These are phyloP conservation scores for Limonium bicolor DNA, from an alignment of 148 eudicot genomes.

Conservation along the genomic window DNA sequence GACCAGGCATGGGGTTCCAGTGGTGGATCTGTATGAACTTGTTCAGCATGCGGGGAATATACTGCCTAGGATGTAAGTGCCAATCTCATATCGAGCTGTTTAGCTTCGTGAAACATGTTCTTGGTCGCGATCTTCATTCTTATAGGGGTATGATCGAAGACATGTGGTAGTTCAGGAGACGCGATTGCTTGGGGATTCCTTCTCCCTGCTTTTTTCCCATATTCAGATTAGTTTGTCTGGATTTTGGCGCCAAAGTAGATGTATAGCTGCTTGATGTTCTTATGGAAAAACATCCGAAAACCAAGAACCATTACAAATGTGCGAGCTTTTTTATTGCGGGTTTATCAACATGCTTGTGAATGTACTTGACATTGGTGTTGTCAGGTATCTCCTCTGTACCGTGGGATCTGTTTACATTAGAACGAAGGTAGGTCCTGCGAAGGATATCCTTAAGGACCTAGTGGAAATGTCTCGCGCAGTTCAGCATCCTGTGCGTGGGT, in stretches of 20 bases:
- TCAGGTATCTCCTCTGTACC: slow-evolving; percentile 93
- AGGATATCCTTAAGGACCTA: slow-evolving; percentile 86
- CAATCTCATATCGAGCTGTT: background rate
- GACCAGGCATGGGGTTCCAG: slow-evolving; percentile 71
- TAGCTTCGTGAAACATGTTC: background rate
- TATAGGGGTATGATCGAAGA: background rate
- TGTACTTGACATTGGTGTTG: slow-evolving; percentile 8
- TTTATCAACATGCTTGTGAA: background rate
- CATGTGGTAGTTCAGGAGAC: background rate
- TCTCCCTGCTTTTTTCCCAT: background rate
- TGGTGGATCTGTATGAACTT: slow-evolving; percentile 76
- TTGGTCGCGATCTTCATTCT: background rate
- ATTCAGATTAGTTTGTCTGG: background rate
- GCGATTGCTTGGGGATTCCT: background rate
- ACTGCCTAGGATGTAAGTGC: slow-evolving; percentile 82
- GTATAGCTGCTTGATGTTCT: background rate
- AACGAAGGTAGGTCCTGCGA: slow-evolving; percentile 76
- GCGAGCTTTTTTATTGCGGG: background rate
- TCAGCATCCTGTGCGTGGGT: slow-evolving; percentile 96
- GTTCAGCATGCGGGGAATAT: slow-evolving; percentile 97
- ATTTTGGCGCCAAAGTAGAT: background rate
- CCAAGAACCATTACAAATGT: background rate
- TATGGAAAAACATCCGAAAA: no score
- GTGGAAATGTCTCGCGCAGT: slow-evolving; percentile 97
- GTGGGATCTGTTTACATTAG: slow-evolving; percentile 93